Evolutionary conservation across 768 basidiomycete species (phyloP), one percentile per base, ranked within the genome.

Genomic region (Postia placenta): DNA sequence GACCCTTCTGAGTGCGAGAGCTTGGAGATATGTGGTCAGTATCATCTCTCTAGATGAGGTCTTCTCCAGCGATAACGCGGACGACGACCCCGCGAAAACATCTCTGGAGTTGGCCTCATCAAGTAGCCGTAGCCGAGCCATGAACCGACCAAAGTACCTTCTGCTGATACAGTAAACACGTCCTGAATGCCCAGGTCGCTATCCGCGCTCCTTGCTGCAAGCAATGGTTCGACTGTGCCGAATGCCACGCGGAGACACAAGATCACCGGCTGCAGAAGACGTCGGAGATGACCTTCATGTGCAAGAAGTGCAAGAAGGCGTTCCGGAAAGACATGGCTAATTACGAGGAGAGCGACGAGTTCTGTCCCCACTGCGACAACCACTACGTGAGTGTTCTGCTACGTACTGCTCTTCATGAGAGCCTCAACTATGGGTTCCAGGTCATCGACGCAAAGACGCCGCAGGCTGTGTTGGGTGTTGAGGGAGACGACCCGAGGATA

Each of bases 301-400:
- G 88, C 70, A 92, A 92, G 64, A 91, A 91, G 66, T 91, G 89
- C 72, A 90, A 88, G 67, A 96, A 95, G 70, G 92, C 92, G 3
- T 98, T 99, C 63, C 72, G 94, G 55, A 98, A 99, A 71, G 92
- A 97, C 67, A 93, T 97, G 92, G 55, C 74, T 0, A 68, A 66
- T 5, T 98, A 91, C 60, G 95, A 98, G 59, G 95, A 99, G 65
- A 92, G 92, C 61, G 94, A 98, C 64, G 96, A 99, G 67, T 98
- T 85, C 64, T 98, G 96, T 64, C 96, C 95, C 0, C 87, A 96
- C 67, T 97, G 96, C 63, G 96, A 97, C 68, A 98, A 98, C 64
- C 94, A 94, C 63, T 99, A 94, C 65, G 96, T 95, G 63, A 59
- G 87, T 73, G n/a, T 41, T 22, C 38, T 39, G 20, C 22, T 20